phyloP scores from a whole-genome alignment of 2,329 filamentous ascomycete genomes.

The Didymella keratinophila region DNA sequence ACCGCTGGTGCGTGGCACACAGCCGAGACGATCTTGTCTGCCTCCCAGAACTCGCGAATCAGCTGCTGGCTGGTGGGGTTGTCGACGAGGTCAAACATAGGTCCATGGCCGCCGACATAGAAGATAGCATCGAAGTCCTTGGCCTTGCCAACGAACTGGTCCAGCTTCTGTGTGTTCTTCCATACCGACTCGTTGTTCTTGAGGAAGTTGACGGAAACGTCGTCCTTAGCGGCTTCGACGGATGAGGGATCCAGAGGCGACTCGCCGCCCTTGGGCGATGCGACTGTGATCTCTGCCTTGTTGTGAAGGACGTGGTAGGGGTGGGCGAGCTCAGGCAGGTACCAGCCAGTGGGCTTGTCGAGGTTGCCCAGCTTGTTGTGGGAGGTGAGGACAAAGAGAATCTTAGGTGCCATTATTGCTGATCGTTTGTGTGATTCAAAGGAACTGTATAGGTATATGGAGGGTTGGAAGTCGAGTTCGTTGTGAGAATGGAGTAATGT shows the following conservation, averaged over 20 bases:
- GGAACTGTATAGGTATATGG: too few relatives aligned
- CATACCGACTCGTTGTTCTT: constrained; percentile 66
- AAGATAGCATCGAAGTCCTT: constrained; percentile 69
- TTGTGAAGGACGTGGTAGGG: constrained; percentile 51
- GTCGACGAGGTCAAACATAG: constrained; percentile 72
- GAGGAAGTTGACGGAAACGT: constrained; percentile 54
- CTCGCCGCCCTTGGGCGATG: constrained; percentile 51
- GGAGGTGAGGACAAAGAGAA: constrained; percentile 76
- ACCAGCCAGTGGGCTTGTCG: constrained; percentile 71
- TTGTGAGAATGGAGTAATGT: neutral
- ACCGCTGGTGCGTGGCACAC: constrained; percentile 75
- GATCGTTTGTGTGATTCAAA: neutral
- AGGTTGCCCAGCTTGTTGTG: constrained; percentile 56
- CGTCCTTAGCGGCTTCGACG: constrained; percentile 56
- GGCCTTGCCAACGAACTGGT: constrained; percentile 63
- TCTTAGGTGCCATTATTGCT: constrained; percentile 55
- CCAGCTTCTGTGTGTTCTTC: constrained; percentile 68
- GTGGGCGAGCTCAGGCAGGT: constrained; percentile 57
- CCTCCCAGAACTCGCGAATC: constrained; percentile 67
- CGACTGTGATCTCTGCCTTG: constrained; percentile 51
- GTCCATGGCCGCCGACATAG: constrained; percentile 66
- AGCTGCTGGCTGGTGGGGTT: constrained; percentile 66
- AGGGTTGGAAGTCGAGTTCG: too few relatives aligned
- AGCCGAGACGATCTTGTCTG: constrained; percentile 69
- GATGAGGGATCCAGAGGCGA: constrained; percentile 50